Conservation (phyloP, 2,329 filamentous ascomycete genomes). For the Pseudogymnoascus sp. region DNA sequence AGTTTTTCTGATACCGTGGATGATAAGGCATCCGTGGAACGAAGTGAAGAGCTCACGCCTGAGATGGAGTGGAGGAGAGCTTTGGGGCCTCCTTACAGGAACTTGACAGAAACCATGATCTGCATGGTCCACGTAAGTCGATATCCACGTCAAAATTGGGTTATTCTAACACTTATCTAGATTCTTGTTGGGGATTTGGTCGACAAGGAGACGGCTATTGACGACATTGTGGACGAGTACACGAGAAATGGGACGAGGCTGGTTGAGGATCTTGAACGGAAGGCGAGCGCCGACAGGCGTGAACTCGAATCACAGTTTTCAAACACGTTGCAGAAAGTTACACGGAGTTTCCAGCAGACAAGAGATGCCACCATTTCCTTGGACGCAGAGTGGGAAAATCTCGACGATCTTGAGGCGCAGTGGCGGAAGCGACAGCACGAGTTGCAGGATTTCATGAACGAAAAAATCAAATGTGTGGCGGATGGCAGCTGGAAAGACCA, state of each 20-base stretch:
- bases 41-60: slow-evolving; percentile 5
- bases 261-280: slow-evolving; percentile 17
- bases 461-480: not conserved
- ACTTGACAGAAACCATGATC: slow-evolving; percentile 21
- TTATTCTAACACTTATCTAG: slow-evolving; percentile 21
- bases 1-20: slow-evolving; percentile 14
- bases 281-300: slow-evolving; percentile 15
- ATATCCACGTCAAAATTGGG: not conserved
- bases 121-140: slow-evolving; percentile 27
- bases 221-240: slow-evolving; percentile 25
- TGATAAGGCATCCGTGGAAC: not conserved
- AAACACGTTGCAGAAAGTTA: slow-evolving; percentile 11
- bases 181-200: slow-evolving; percentile 25
- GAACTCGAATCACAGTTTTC: slow-evolving; percentile 11
- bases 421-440: slow-evolving; percentile 23
- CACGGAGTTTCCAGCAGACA: slow-evolving; percentile 18
- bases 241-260: slow-evolving; percentile 23
- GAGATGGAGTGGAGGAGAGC: slow-evolving; percentile 23
- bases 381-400: slow-evolving; percentile 16
- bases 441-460: slow-evolving; percentile 14
- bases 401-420: slow-evolving; percentile 17
- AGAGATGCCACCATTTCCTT: slow-evolving; percentile 17
- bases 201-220: slow-evolving; percentile 25
- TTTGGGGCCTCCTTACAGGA: slow-evolving; percentile 25
- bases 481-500: not conserved